Base-by-base conservation (phyloP, 805 yeast genomes). In the Grigorovia jiainica region DNA sequence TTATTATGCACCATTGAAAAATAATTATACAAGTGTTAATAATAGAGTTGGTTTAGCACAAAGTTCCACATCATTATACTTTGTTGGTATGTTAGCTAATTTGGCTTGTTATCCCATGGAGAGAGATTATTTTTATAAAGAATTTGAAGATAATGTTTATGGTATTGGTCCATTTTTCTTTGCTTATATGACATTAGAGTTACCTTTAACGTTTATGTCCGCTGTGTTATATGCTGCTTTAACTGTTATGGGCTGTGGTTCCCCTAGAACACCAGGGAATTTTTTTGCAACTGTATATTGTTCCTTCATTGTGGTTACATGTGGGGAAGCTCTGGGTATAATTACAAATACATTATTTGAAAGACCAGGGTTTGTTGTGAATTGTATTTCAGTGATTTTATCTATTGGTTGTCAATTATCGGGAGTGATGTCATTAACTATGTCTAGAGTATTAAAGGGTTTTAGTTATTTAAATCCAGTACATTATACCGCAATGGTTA, bases 321-420 rank as follows among this genome's bases (percentile, higher is more conserved):
- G 87, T 46, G 95, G 95, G 29, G 95, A 87, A 57, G 79, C 90
- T 6, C 65, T 87, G 25, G 96, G 95, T 0, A 82, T 87, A 6
- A 70, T 83, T 39, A 82, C 87, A 44, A 85, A 84, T 53, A 79
- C 89, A 4, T 50, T 82, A 1, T 79, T 87, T 52, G 63, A 67
- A 38, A 87, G 86, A 52, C 73, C 86, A 25, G 95, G 95, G 0
- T 75, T 86, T 53, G 94, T 92, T 0, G 78, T 84, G 15, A 84
- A 82, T 55, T 62, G 83, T 3, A 76, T 87, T 29, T 74, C 89
- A 0, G 71, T 78, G 7, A 57, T 82, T 23, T 64, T 83, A 40
- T 75, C 86, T 2, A 63, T 85, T 39, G 92, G 90, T 5, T 75
- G 82, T 5, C 76, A 82, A 50, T 82, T 87, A 92, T 83, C 86